Evolutionary conservation across 441 rosid species (phyloP), one percentile per base, ranked within the genome.

Genomic region (Populus hybrid): DNA sequence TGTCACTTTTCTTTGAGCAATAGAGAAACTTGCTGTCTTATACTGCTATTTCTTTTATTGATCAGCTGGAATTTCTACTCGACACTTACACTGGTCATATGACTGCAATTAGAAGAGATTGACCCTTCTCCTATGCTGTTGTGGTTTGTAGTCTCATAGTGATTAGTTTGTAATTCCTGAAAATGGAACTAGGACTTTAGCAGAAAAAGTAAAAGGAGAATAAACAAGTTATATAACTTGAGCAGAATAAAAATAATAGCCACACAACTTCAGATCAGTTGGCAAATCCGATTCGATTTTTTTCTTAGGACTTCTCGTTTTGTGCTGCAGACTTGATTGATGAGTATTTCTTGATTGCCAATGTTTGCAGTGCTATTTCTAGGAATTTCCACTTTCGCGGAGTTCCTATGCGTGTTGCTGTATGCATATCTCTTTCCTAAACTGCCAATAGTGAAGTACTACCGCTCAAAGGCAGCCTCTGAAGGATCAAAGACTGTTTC

Each of bases 401-500:
- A 89, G 78, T 81, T 90, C 28, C 73, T 86, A 0, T 90, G 95
- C n/a, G 78, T 87, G 2, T 66, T 92, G 14, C 77, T 90, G 8
- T 92, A 90, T 34, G 86, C 92, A 5, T 84, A 69, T 57, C 11
- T 75, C 72, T 88, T 90, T 76, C 90, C 93, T 9, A 90, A 87
- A 38, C 78, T 89, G 65, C 90, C 92, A 26, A 80, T 92, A 23
- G 91, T 92, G 70, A 87, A 89, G 79, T 88, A 87, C 83, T 89
- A 86, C 73, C 87, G 95, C 16, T 42, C 92, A 1, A 90, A 89
- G 86, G 97, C 97, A 24, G 93, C 95, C 21, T 82, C 83, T 1
- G 95, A 92, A 81, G 95, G 95, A 77, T 88, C 91, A 12, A 88
- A 85, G 81, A 92, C 91, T 32, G 93, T 92, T 68, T 69, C 87